Conservation (phyloP, 163 green algal genomes). For the Volvox carteri region DNA sequence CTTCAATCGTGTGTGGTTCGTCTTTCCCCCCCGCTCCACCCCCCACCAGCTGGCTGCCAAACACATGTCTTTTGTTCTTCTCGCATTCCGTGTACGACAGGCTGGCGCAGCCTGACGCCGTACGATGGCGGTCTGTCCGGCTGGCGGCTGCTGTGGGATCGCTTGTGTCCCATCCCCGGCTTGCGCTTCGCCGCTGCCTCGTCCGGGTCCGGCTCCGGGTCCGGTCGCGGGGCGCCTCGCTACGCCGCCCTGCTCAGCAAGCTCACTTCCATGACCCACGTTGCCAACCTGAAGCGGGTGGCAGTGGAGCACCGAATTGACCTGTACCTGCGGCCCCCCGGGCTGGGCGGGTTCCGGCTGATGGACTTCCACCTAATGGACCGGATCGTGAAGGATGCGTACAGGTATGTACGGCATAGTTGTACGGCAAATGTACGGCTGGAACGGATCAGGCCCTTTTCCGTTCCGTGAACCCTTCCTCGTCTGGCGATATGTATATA, state of each 20-base stretch:
- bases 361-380: conserved; percentile 87
- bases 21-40: no score
- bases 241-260: conserved; percentile 46
- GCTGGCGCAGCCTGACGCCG: conserved; percentile 81
- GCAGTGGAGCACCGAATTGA: conserved; percentile 80
- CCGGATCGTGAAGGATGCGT: conserved; percentile 80
- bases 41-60: no score
- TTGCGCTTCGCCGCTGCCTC: conserved; percentile 35
- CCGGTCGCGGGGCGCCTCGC: background rate
- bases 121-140: conserved; percentile 84
- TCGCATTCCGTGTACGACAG: no score
- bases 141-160: conserved; percentile 89
- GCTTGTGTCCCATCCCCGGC: conserved; percentile 73
- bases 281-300: conserved; percentile 77
- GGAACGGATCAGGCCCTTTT: no score
- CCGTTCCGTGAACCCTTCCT: no score
- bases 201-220: background rate
- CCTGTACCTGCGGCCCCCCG: conserved; percentile 86
- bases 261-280: conserved; percentile 85
- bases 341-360: conserved; percentile 65
- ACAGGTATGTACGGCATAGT: conserved; percentile 62
- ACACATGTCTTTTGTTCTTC: no score
- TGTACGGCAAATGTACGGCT: background rate
- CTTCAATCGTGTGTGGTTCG: no score
- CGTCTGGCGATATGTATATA: no score